These are phyloP conservation scores for Wakefieldia striispora DNA, from an alignment of 768 basidiomycete genomes.

Conservation along the genomic window DNA sequence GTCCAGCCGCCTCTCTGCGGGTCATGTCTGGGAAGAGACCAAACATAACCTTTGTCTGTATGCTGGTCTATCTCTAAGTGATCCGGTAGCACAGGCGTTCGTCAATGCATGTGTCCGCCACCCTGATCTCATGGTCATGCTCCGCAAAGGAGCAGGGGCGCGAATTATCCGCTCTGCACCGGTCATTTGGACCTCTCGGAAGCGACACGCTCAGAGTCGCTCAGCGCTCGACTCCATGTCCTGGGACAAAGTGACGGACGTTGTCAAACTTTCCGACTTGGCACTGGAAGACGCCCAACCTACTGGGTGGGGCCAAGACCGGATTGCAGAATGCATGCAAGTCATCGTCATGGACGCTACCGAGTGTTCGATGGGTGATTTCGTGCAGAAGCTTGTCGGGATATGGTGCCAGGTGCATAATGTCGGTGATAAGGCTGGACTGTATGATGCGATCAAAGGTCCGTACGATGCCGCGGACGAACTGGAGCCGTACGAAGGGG, in stretches of 20 bases:
- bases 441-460: conserved; percentile 20
- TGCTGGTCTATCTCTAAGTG: conserved; percentile 26
- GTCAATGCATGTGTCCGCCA: conserved; percentile 32
- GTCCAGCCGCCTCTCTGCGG: conserved; percentile 1
- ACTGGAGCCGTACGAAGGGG: conserved; percentile 18
- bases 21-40: conserved; percentile 31
- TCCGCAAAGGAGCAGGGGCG: conserved; percentile 29
- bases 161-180: conserved; percentile 25
- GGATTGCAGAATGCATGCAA: conserved; percentile 30
- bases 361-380: conserved; percentile 29
- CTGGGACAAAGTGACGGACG: conserved; percentile 24
- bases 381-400: conserved; percentile 25
- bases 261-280: conserved; percentile 18
- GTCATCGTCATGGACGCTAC: conserved; percentile 29
- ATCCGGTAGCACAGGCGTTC: conserved; percentile 29
- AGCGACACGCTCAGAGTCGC: conserved; percentile 25
- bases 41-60: conserved; percentile 25
- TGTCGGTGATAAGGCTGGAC: conserved; percentile 16
- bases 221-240: conserved; percentile 21
- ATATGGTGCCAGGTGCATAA: conserved; percentile 30
- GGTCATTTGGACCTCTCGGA: conserved; percentile 29
- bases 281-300: conserved; percentile 27
- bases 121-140: conserved; percentile 31
- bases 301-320: conserved; percentile 7
- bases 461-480: conserved; percentile 27